Evolutionary conservation across 331 rosid genomes (phyloP).

Genomic region (Rosa hybrid): DNA sequence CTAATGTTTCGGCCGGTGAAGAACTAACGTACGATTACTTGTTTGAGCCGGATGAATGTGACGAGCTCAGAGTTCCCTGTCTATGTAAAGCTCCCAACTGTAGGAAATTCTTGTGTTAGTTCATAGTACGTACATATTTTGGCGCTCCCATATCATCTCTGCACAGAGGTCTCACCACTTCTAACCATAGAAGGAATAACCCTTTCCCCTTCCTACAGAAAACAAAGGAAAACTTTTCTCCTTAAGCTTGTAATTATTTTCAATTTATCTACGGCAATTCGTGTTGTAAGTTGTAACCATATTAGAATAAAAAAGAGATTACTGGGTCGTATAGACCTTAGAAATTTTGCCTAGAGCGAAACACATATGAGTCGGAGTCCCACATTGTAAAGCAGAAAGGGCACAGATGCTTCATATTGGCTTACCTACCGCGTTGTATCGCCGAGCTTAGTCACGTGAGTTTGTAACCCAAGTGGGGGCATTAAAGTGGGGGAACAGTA

Average conservation of each 20-base stretch:
- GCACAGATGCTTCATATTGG: no score
- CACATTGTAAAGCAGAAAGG: no score
- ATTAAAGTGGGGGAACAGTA: no score
- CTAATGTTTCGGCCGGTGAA: slow-evolving; percentile 77
- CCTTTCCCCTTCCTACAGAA: slow-evolving; percentile 19
- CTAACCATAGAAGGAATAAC: slow-evolving; percentile 16
- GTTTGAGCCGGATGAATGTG: slow-evolving; percentile 89
- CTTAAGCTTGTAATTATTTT: neutral
- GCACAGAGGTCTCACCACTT: slow-evolving; percentile 34
- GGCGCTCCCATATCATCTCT: neutral
- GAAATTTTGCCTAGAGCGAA: no score
- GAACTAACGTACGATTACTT: slow-evolving; percentile 94
- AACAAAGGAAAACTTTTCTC: neutral
- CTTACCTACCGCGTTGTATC: no score
- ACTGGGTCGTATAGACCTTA: no score
- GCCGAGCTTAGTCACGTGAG: no score
- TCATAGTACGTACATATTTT: slow-evolving; percentile 28
- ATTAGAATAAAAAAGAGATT: slow-evolving; percentile 15
- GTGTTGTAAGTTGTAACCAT: slow-evolving; percentile 26
- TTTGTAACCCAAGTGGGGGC: no score
- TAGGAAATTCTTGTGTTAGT: slow-evolving; percentile 81
- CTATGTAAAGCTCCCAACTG: slow-evolving; percentile 78
- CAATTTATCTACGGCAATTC: slow-evolving; percentile 26
- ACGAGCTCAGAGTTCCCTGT: slow-evolving; percentile 87
- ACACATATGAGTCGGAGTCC: no score